Evolutionary conservation across 1,284 basidiomycete genomes (phyloP), one percentile per base, ranked within the genome.

Genomic region (Ganoderma resinaceum): DNA sequence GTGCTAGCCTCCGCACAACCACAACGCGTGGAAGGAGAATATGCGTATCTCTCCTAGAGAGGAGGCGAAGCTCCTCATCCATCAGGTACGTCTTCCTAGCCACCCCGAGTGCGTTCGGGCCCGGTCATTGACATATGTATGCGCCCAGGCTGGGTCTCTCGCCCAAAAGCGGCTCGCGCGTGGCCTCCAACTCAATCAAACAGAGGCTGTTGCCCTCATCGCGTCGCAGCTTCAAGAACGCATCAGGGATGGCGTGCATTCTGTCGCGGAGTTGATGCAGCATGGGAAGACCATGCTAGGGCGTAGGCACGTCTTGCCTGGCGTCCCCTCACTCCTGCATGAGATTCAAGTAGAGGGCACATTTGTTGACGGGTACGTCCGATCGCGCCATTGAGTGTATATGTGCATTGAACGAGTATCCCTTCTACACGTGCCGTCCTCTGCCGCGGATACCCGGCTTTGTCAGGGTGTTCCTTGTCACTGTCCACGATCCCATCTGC

Each of bases 121-220:
- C 46, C 53, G 57, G 14, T 18, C 38, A 26, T 38, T 68, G 58
- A 68, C 37, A 9, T 18, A 35, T 57, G 12, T 40, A 31, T 49
- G 52, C 37, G 18, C 31, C 8, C 61, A 95, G 86, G 88, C 93
- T 33, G 96, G 96, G 23, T 89, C 87, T 68, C 88, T 99, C 9
- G 96, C 98, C 2, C 97, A 99, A 82, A 93, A 95, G 76, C 92
- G 98, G 31, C 90, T 99, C 11, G 97, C 97, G 6, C 88, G 97
- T 29, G 98, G 97, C 11, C 79, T 97, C 38, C 86, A 87, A 52
- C 87, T 99, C 62, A 99, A 99, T 82, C 83, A 90, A 71, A 88
- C 93, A 11, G 98, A 99, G 81, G 92, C 96, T 0, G 90, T 92
- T 16, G 96, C 95, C 0, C 88, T 99, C 37, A 96, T 99, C 73